These are phyloP conservation scores for Trametes villosa DNA, from an alignment of 768 basidiomycete genomes.

Conservation along the genomic window DNA sequence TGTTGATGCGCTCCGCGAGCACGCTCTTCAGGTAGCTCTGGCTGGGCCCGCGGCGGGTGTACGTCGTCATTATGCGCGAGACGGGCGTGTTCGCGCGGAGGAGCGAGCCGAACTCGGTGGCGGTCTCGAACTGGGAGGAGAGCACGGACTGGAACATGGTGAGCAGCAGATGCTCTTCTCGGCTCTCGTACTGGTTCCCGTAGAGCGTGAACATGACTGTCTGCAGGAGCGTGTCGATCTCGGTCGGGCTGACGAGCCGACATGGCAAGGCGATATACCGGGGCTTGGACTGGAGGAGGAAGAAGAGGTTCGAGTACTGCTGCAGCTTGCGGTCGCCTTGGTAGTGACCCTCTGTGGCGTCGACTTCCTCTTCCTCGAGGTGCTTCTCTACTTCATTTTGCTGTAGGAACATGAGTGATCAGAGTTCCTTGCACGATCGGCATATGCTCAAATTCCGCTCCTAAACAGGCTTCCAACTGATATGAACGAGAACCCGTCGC, in stretches of 20 bases:
- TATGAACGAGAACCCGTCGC: no score
- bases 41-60: slow-evolving; percentile 97
- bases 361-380: slow-evolving; percentile 94
- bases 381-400: slow-evolving; percentile 96
- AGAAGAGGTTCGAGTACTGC: slow-evolving; percentile 98
- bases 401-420: slow-evolving; percentile 43
- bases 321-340: slow-evolving; percentile 94
- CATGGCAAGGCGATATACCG: slow-evolving; percentile 96
- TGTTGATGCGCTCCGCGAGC: slow-evolving; percentile 97
- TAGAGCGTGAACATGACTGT: slow-evolving; percentile 99
- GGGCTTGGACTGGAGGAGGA: slow-evolving; percentile 97
- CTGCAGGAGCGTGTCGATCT: slow-evolving; percentile 98
- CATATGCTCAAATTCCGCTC: no score
- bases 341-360: slow-evolving; percentile 88
- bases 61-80: slow-evolving; percentile 99
- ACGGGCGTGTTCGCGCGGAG: slow-evolving; percentile 99
- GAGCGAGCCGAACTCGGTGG: slow-evolving; percentile 98
- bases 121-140: slow-evolving; percentile 98
- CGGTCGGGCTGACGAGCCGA: slow-evolving; percentile 91
- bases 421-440: no score
- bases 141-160: slow-evolving; percentile 99
- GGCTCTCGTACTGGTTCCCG: slow-evolving; percentile 88
- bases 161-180: slow-evolving; percentile 96
- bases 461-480: no score
- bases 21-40: slow-evolving; percentile 99